These are phyloP conservation scores for Grosmannia clavigera DNA, from an alignment of 2,329 filamentous ascomycete genomes.

Conservation along the genomic window DNA sequence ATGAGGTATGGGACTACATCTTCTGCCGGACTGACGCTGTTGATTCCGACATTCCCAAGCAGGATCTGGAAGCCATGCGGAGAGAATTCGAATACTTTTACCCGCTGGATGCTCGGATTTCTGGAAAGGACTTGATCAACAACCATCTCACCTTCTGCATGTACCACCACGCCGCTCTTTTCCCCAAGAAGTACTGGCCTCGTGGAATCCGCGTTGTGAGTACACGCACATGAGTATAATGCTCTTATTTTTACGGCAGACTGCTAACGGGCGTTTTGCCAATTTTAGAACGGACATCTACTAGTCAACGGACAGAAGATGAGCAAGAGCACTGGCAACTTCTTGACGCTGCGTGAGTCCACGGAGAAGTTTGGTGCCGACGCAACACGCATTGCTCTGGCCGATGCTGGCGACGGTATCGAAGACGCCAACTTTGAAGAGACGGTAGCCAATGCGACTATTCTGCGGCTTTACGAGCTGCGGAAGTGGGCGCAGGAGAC, in stretches of 20 bases:
- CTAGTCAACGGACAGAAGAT: conserved; percentile 97
- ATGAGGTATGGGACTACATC: conserved; percentile 93
- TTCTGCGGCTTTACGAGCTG: conserved; percentile 67
- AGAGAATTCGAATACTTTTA: conserved; percentile 97
- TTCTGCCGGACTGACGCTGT: conserved; percentile 65
- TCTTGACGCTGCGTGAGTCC: conserved; percentile 78
- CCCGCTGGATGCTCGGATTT: conserved; percentile 76
- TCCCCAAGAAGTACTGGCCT: conserved; percentile 82
- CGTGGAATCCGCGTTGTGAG: conserved; percentile 54
- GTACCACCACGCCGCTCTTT: conserved; percentile 85
- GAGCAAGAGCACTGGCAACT: conserved; percentile 96
- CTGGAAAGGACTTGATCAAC: conserved; percentile 84
- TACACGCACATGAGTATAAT: neutral
- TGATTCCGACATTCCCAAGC: conserved; percentile 59
- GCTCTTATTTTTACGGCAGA: neutral
- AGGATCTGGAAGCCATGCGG: conserved; percentile 59
- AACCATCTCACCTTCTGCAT: conserved; percentile 95
- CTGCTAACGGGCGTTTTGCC: neutral
- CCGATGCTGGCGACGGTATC: conserved; percentile 88
- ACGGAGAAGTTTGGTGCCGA: conserved; percentile 91
- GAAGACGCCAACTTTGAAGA: conserved; percentile 97
- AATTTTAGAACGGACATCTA: conserved; percentile 63
- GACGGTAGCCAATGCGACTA: conserved; percentile 81
- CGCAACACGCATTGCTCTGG: conserved; percentile 75
- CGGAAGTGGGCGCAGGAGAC: conserved; percentile 88